Conservation (phyloP, 441 rosid species). For the Adansonia grandidieri region DNA sequence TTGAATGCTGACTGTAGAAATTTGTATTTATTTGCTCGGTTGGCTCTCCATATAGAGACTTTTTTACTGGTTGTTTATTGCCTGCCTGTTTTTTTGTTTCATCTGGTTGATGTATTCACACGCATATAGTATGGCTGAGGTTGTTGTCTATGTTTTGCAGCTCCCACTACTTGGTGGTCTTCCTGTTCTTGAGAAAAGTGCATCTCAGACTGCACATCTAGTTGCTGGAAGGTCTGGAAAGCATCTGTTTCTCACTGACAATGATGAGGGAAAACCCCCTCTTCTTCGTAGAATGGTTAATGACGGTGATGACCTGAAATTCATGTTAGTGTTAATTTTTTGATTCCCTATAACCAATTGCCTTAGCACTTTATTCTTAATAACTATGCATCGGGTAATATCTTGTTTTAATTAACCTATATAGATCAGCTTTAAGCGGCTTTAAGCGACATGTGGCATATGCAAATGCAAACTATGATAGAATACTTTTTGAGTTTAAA, state of each 20-base stretch:
- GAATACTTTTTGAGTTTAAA: slow-evolving; percentile 59
- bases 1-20: background rate
- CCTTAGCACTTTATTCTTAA: slow-evolving; percentile 19
- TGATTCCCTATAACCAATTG: slow-evolving; percentile 13
- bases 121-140: slow-evolving; percentile 1
- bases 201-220: slow-evolving; percentile 81
- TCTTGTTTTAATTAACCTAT: slow-evolving; percentile 36
- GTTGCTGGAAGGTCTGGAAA: slow-evolving; percentile 87
- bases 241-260: slow-evolving; percentile 87
- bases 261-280: slow-evolving; percentile 72
- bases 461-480: slow-evolving; percentile 85
- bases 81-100: background rate
- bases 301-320: slow-evolving; percentile 66
- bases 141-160: slow-evolving; percentile 43
- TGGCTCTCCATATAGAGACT: background rate
- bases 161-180: slow-evolving; percentile 87
- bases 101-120: background rate
- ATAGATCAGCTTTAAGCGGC: slow-evolving; percentile 80
- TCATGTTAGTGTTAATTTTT: slow-evolving; percentile 59
- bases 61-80: background rate
- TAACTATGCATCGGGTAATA: slow-evolving; percentile 19
- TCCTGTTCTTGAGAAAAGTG: slow-evolving; percentile 82
- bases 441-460: slow-evolving; percentile 90
- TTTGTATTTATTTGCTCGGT: background rate
- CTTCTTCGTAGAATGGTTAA: slow-evolving; percentile 88